Conservation (phyloP, 306 rosid genomes). For the Rubus parviflorus region DNA sequence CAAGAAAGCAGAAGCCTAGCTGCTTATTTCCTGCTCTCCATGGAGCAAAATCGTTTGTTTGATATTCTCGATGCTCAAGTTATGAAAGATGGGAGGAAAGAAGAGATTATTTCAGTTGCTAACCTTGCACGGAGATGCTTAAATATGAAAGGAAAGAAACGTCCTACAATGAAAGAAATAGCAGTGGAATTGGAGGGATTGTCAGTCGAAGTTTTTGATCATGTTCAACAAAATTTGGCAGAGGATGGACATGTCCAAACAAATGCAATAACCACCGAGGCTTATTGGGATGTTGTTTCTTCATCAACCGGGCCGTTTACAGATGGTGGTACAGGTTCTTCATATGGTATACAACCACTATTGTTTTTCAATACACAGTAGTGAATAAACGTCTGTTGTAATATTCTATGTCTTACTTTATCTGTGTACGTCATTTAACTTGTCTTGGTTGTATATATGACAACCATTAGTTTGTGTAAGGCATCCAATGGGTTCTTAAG, state of each 20-base stretch:
- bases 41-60: neutral
- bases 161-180: constrained; percentile 19
- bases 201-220: neutral
- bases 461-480: too few species aligned
- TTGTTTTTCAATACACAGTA: neutral
- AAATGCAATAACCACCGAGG: neutral
- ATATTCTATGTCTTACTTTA: neutral
- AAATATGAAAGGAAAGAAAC: neutral
- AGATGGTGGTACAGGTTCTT: neutral
- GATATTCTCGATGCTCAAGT: neutral
- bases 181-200: constrained; percentile 15
- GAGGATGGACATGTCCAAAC: neutral
- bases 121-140: neutral
- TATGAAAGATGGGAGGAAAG: neutral
- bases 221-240: neutral
- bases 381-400: neutral
- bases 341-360: neutral
- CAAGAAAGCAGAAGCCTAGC: neutral
- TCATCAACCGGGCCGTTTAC: neutral
- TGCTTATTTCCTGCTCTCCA: neutral
- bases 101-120: neutral
- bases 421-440: neutral
- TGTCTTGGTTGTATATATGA: too few species aligned
- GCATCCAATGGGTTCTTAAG: too few species aligned
- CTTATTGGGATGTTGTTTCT: neutral